Conservation (phyloP, 164 flowering plant genomes). For the Houttuynia cordata region DNA sequence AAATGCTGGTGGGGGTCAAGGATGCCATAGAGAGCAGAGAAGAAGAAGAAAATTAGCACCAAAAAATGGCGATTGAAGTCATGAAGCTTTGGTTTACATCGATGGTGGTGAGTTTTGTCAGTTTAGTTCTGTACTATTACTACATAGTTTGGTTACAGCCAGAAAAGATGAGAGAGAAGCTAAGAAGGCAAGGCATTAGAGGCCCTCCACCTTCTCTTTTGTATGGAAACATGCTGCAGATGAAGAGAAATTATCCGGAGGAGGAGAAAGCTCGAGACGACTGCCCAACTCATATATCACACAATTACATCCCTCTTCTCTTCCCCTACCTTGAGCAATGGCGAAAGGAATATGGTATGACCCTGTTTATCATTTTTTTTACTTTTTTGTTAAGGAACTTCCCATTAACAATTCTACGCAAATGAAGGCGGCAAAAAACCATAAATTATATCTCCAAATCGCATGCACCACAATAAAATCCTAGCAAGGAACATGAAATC, state of each 20-base stretch:
- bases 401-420: no score
- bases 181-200: constrained; percentile 14
- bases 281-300: not conserved
- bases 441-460: no score
- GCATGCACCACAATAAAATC: no score
- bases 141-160: constrained; percentile 4
- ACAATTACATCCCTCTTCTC: not conserved
- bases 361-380: not conserved
- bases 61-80: no score
- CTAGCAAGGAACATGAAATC: no score
- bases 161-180: constrained; percentile 9
- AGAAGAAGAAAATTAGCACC: no score
- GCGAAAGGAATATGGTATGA: constrained; percentile 4
- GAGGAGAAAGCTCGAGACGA: not conserved
- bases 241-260: constrained; percentile 7
- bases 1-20: no score
- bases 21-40: no score
- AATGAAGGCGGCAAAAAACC: no score
- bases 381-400: not conserved
- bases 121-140: not conserved
- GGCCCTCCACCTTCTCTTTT: constrained; percentile 10
- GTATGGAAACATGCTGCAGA: constrained; percentile 8
- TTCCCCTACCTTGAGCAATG: not conserved
- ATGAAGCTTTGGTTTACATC: not conserved
- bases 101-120: not conserved